Base-by-base conservation (phyloP, 768 basidiomycete genomes). In the Leucogyrophana mollusca region DNA sequence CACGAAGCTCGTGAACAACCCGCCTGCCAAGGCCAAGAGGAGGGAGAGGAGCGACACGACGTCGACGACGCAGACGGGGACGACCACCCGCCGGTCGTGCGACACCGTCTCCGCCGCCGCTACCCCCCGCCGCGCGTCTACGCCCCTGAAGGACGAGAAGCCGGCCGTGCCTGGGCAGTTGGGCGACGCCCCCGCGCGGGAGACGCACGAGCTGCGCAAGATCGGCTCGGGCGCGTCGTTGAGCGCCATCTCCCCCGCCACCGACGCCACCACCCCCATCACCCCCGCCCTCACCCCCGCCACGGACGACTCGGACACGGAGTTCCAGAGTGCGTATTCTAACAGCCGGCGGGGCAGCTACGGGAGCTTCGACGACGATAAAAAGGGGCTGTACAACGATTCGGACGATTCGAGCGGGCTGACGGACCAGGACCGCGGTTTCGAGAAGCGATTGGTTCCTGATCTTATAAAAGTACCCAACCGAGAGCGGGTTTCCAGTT, bases 261-360 rank as follows among this genome's bases (percentile, higher is more conserved):
- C 51, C 27, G 43, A 45, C 18, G 51, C 54, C 17, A 61, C 66
- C 5, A 53, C 52, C 11, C 65, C 71, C 5, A 63, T 62, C 47
- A 73, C 68, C 9, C 71, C 69, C 33, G 61, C 65, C 21, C 54
- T 69, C 48, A 62, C 70, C 0, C 57, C 62, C 2, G 66, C 76
- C 24, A 80, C 85, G 7, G 87, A 89, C 48, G 87, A 88, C 54
- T 88, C 87, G 17, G 87, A 90, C 56, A 85, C 85, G 21, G 90
- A 92, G 57, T 92, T 91, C 63, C 88, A 90, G 67, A 91, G 89
- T 52, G 90, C 90, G 25, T 90, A 87, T 64, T 90, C 87, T 4
- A 68, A 79, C 3, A 88, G 86, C 57, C 86, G 87, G 10, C 78
- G 85, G 1, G 78, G 70, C 36, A 87, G 85, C 58, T 82, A 80